Percentiles rank a stretch among this genome's conserved stretches.
phyloP scores from a whole-genome alignment of 345 rosid species.

The Hirschfeldia incana region DNA sequence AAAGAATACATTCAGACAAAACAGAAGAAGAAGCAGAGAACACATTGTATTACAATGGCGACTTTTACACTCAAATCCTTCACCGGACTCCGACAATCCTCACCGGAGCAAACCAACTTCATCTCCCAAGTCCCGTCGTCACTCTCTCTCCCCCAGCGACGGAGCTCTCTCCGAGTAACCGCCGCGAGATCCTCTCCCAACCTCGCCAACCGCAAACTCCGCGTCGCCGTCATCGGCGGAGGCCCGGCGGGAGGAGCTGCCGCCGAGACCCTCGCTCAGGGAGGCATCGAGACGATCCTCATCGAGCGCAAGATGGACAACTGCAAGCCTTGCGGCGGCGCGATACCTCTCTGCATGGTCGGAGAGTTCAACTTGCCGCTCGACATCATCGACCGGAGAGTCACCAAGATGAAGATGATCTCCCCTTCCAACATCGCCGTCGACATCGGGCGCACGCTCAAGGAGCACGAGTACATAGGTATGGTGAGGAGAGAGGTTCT shows the following conservation, averaged over 20 bases:
- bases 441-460: conserved; percentile 89
- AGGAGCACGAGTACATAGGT: conserved; percentile 95
- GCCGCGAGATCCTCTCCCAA: conserved; percentile 66
- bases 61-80: conserved; percentile 70
- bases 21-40: background rate
- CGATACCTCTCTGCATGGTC: conserved; percentile 95
- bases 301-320: conserved; percentile 91
- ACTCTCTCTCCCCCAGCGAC: conserved; percentile 26
- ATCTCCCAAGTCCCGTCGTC: conserved; percentile 27
- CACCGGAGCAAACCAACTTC: conserved; percentile 44
- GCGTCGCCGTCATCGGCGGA: conserved; percentile 90
- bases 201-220: conserved; percentile 67
- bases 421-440: conserved; percentile 95
- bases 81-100: conserved; percentile 70
- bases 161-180: conserved; percentile 34
- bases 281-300: conserved; percentile 84
- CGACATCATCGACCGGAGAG: conserved; percentile 83
- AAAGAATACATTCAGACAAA: conserved; percentile 12
- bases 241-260: conserved; percentile 92
- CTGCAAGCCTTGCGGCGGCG: conserved; percentile 95
- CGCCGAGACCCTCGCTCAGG: conserved; percentile 75
- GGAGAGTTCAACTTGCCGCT: conserved; percentile 93
- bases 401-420: conserved; percentile 96
- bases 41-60: conserved; percentile 40
- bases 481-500: conserved; percentile 92